phyloP scores from a whole-genome alignment of 495 filamentous ascomycete genomes.

The Podospora fimiseda region DNA sequence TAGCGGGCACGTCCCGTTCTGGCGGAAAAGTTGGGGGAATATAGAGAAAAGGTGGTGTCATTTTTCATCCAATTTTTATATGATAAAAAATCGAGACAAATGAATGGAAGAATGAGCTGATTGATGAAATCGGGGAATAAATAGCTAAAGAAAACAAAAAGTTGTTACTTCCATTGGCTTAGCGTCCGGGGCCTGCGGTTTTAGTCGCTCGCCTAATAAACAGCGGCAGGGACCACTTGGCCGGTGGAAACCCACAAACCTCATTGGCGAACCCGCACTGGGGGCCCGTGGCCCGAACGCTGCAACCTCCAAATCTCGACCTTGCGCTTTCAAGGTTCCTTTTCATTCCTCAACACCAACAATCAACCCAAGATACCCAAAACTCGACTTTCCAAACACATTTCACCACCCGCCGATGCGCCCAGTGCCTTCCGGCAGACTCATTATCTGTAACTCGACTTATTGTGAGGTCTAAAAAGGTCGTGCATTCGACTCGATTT shows the following conservation, averaged over 20 bases:
- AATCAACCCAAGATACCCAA: conserved; percentile 5
- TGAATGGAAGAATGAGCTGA: background rate
- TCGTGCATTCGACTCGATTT: conserved; percentile 22
- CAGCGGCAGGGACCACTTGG: conserved; percentile 23
- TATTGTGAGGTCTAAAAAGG: conserved; percentile 1
- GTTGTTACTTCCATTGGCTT: conserved; percentile 11
- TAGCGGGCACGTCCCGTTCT: too few relatives aligned
- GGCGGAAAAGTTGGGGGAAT: too few relatives aligned
- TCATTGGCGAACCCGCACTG: conserved; percentile 18
- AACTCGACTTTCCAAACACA: too few relatives aligned
- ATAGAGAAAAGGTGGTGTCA: background rate
- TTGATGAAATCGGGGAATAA: conserved; percentile 6
- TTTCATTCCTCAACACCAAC: conserved; percentile 24
- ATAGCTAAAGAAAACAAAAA: conserved; percentile 6
- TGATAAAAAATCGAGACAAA: background rate
- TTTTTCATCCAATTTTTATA: background rate
- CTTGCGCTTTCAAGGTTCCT: conserved; percentile 28
- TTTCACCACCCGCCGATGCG: conserved; percentile 4
- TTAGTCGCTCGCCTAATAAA: conserved; percentile 31
- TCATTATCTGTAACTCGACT: background rate
- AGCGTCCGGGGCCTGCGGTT: conserved; percentile 22
- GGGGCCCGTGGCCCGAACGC: conserved; percentile 17
- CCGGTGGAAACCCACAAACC: conserved; percentile 15
- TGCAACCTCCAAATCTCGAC: conserved; percentile 32
- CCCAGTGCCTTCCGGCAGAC: background rate